A percentile compares a stretch with the other conserved stretches of the same genome.
Conservation (phyloP, 2,329 filamentous ascomycete genomes). For the Penicillium sp. region DNA sequence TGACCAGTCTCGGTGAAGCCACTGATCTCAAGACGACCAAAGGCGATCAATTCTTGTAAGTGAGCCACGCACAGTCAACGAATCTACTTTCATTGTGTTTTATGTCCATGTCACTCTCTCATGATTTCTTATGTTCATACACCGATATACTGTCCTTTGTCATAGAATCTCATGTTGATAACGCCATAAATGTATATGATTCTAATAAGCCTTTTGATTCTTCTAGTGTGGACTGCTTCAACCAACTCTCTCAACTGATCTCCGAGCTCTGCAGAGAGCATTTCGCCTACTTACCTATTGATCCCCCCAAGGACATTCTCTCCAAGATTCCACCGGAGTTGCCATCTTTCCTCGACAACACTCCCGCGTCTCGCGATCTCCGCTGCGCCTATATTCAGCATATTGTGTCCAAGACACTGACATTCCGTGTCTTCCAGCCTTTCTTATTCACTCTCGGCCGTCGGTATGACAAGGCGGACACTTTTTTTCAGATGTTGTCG, state of each 20-base stretch:
- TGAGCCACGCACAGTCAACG: constrained; percentile 27
- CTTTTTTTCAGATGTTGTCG: constrained; percentile 51
- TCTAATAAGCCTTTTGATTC: constrained; percentile 36
- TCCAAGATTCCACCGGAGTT: constrained; percentile 48
- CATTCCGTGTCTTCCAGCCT: constrained; percentile 52
- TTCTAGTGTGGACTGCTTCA: constrained; percentile 49
- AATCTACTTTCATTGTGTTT: constrained; percentile 9
- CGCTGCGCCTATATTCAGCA: constrained; percentile 52
- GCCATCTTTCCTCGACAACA: constrained; percentile 52
- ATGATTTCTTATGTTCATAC: constrained; percentile 7
- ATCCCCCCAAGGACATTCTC: constrained; percentile 47
- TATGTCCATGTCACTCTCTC: constrained; percentile 16
- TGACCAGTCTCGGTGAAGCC: constrained; percentile 48
- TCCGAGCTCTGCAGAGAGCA: constrained; percentile 48
- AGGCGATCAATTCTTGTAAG: constrained; percentile 48
- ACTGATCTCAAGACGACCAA: constrained; percentile 47
- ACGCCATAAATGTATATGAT: constrained; percentile 35
- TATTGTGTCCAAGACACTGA: constrained; percentile 52
- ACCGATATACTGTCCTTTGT: constrained; percentile 9
- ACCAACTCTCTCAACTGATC: constrained; percentile 48
- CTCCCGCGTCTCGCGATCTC: constrained; percentile 47
- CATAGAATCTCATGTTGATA: constrained; percentile 31
- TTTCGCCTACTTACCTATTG: constrained; percentile 49
- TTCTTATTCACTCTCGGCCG: constrained; percentile 53
- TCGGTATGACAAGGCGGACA: constrained; percentile 52